These are phyloP conservation scores for Capsella bursapastoris DNA, from an alignment of 345 rosid genomes.

Conservation along the genomic window DNA sequence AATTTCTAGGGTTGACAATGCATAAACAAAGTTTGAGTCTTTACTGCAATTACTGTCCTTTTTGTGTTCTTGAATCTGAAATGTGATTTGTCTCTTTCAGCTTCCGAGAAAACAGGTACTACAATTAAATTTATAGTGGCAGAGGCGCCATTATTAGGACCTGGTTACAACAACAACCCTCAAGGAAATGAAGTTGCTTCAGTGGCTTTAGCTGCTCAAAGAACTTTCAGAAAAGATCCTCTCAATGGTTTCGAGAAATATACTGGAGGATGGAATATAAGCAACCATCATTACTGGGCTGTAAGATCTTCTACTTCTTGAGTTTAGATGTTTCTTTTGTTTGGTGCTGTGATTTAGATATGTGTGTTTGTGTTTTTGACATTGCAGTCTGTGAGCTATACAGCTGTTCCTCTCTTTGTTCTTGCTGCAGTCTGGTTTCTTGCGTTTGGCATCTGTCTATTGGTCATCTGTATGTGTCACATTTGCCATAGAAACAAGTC, in stretches of 20 bases:
- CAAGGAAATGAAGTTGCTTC: conserved; percentile 42
- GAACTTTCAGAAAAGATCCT: conserved; percentile 91
- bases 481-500: conserved; percentile 56
- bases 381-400: conserved; percentile 85
- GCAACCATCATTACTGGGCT: conserved; percentile 89
- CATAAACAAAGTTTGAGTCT: conserved; percentile 5
- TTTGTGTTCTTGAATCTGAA: conserved; percentile 1
- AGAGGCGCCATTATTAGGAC: conserved; percentile 60
- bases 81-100: conserved; percentile 31
- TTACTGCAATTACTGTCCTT: neutral
- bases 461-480: conserved; percentile 53
- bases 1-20: conserved; percentile 17
- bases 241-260: conserved; percentile 70
- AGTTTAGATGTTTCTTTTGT: neutral
- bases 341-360: conserved; percentile 3
- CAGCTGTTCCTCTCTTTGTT: conserved; percentile 75
- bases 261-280: conserved; percentile 87
- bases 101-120: conserved; percentile 40
- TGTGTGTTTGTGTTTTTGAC: conserved; percentile 31
- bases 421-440: conserved; percentile 75
- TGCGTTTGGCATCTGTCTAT: conserved; percentile 70
- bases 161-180: conserved; percentile 48
- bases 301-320: conserved; percentile 52
- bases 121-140: conserved; percentile 50
- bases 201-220: conserved; percentile 70